Evolutionary conservation across 176 grass and related monocot genomes (phyloP).

Genomic region (maize (Zea mays)): DNA sequence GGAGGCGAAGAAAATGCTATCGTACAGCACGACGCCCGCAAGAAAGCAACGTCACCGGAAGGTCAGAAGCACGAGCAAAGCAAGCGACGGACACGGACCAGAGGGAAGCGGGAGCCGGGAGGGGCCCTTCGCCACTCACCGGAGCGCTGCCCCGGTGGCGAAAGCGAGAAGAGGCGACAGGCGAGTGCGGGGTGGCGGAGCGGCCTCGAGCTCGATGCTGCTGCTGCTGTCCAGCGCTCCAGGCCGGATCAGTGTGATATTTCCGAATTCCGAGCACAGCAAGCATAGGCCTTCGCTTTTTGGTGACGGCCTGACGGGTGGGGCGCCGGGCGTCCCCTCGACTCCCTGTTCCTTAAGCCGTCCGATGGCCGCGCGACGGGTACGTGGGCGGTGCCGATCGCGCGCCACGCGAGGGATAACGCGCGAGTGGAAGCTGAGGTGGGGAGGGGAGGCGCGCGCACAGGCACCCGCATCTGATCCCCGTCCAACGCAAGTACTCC

Average conservation of each 20-base stretch:
- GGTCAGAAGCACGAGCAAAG: neutral
- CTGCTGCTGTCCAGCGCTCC: neutral
- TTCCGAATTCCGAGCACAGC: neutral
- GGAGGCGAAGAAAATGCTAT: constrained; percentile 22
- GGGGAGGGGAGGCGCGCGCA: neutral
- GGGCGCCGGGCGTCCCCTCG: neutral
- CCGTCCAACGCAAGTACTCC: neutral
- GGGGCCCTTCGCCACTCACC: constrained; percentile 17
- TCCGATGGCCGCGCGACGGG: neutral
- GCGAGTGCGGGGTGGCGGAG: constrained; percentile 9
- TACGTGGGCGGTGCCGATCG: neutral
- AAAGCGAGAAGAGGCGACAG: neutral
- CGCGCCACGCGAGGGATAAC: constrained; percentile 26
- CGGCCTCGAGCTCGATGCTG: constrained; percentile 22
- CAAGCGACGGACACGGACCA: neutral
- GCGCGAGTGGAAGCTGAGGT: neutral
- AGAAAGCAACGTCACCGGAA: neutral
- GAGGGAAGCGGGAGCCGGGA: neutral
- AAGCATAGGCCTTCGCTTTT: constrained; percentile 22
- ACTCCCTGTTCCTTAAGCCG: neutral
- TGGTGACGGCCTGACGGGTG: constrained; percentile 16
- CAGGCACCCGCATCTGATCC: constrained; percentile 30
- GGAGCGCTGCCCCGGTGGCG: neutral
- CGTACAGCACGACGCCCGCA: neutral
- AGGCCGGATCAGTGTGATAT: neutral